Percentiles rank a stretch among this genome's conserved stretches.
Evolutionary conservation across 352 stramenopile genomes (phyloP).

Genomic region (Globisporangium abappressorium): DNA sequence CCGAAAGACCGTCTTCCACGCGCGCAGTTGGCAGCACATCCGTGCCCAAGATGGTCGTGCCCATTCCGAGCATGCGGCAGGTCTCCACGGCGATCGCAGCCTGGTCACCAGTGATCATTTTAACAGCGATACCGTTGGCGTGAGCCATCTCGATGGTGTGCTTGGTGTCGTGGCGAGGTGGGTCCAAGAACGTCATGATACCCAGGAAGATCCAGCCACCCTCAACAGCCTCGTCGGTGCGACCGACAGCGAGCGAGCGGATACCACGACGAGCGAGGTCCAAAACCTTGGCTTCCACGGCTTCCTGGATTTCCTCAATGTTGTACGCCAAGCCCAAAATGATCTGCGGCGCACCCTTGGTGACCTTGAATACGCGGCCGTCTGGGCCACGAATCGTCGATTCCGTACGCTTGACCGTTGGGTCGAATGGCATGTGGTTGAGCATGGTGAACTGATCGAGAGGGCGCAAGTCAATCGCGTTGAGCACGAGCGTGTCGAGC

Average conservation of each 20-base stretch:
- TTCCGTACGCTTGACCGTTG: conserved; percentile 90
- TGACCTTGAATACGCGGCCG: conserved; percentile 90
- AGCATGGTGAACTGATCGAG: conserved; percentile 85
- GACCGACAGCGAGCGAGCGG: conserved; percentile 85
- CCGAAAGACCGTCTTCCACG: conserved; percentile 60
- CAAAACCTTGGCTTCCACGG: conserved; percentile 86
- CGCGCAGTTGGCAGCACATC: conserved; percentile 60
- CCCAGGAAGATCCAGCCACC: conserved; percentile 92
- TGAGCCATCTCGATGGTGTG: conserved; percentile 91
- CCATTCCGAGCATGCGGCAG: conserved; percentile 89
- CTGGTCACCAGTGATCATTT: conserved; percentile 97
- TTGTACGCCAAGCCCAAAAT: conserved; percentile 84
- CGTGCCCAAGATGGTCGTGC: conserved; percentile 81
- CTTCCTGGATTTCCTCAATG: conserved; percentile 73
- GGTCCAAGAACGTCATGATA: conserved; percentile 95
- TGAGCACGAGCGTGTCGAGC: conserved; percentile 91
- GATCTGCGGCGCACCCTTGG: conserved; percentile 94
- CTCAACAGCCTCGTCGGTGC: conserved; percentile 66
- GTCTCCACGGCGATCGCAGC: conserved; percentile 93
- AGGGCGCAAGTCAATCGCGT: conserved; percentile 80
- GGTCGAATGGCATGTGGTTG: conserved; percentile 82
- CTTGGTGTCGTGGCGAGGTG: conserved; percentile 93
- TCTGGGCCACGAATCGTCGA: conserved; percentile 81
- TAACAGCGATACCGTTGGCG: conserved; percentile 92
- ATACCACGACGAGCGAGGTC: conserved; percentile 88